Conservation (phyloP, 768 basidiomycete species). For the Boletus bicolor region DNA sequence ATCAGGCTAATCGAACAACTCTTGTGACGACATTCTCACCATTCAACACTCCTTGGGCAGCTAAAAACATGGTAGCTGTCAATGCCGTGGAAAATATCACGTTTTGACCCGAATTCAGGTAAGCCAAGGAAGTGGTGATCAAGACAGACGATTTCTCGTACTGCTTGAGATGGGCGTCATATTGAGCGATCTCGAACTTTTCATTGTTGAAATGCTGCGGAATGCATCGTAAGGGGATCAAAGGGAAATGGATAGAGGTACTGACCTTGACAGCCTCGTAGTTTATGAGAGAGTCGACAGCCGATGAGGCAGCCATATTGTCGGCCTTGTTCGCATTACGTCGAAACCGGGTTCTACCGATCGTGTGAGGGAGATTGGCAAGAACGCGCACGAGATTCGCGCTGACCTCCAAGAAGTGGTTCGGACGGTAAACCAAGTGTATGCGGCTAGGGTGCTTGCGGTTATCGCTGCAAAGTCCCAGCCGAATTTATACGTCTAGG, state of each 20-base stretch:
- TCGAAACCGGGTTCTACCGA: conserved; percentile 80
- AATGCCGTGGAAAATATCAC: conserved; percentile 93
- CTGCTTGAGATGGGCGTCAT: conserved; percentile 80
- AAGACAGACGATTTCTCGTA: conserved; percentile 94
- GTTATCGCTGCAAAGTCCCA: conserved; percentile 97
- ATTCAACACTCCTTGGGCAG: conserved; percentile 90
- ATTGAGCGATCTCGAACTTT: conserved; percentile 83
- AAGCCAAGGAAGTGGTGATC: conserved; percentile 91
- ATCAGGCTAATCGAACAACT: not conserved
- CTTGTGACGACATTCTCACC: conserved; percentile 41
- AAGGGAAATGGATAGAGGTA: not conserved
- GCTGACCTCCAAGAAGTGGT: conserved; percentile 93
- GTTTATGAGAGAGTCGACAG: conserved; percentile 95
- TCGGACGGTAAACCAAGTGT: conserved; percentile 95
- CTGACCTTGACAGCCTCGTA: conserved; percentile 96
- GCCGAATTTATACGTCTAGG: conserved; percentile 93
- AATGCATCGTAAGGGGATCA: not conserved
- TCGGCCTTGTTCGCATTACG: conserved; percentile 95
- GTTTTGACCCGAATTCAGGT: conserved; percentile 94
- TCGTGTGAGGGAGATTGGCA: not conserved
- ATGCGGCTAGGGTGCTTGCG: conserved; percentile 75
- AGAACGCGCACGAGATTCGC: not conserved
- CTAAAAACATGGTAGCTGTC: conserved; percentile 94
- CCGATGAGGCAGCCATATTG: conserved; percentile 90
- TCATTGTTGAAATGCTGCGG: conserved; percentile 96